Conservation (phyloP, 2,329 filamentous ascomycete genomes). For the Grosmannia penicillata region DNA sequence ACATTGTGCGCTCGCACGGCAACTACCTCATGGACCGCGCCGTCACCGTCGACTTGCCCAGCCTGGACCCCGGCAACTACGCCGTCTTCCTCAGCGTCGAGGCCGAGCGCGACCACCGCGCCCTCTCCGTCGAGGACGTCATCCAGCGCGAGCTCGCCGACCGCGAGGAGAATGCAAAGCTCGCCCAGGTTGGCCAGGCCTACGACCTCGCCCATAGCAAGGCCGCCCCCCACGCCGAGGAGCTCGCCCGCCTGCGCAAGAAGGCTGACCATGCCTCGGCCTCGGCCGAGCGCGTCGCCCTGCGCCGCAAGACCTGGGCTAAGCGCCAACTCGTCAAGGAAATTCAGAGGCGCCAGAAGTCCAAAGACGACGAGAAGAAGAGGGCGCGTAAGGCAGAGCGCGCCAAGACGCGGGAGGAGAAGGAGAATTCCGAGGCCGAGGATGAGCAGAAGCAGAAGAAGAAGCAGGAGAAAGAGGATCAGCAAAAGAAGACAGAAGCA, state of each 20-base stretch:
- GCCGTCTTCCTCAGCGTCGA: conserved; percentile 62
- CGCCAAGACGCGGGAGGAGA: conserved; percentile 12
- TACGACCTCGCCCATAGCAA: conserved; percentile 60
- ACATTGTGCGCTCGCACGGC: conserved; percentile 37
- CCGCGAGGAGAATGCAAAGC: conserved; percentile 60
- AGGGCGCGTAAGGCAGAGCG: conserved; percentile 20
- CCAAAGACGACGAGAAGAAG: conserved; percentile 27
- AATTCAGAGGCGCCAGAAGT: conserved; percentile 23
- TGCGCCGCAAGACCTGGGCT: conserved; percentile 22
- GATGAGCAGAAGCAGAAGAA: conserved; percentile 14
- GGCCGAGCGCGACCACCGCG: conserved; percentile 40
- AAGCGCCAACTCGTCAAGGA: conserved; percentile 21
- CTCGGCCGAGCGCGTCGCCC: conserved; percentile 28
- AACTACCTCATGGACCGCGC: conserved; percentile 53
- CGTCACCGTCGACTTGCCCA: conserved; percentile 57
- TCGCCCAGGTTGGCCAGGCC: conserved; percentile 53
- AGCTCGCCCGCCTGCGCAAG: conserved; percentile 33
- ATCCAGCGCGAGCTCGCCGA: conserved; percentile 48
- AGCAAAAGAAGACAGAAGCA: conserved; percentile 4
- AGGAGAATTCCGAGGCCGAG: conserved; percentile 11
- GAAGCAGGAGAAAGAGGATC: conserved; percentile 8
- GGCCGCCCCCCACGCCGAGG: conserved; percentile 18
- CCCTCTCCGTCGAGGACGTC: conserved; percentile 45
- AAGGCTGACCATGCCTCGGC: conserved; percentile 31
- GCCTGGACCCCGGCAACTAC: conserved; percentile 61